Evolutionary conservation across 1,284 basidiomycete species (phyloP), one percentile per base, ranked within the genome.

Genomic region (Stereum hirsutum): DNA sequence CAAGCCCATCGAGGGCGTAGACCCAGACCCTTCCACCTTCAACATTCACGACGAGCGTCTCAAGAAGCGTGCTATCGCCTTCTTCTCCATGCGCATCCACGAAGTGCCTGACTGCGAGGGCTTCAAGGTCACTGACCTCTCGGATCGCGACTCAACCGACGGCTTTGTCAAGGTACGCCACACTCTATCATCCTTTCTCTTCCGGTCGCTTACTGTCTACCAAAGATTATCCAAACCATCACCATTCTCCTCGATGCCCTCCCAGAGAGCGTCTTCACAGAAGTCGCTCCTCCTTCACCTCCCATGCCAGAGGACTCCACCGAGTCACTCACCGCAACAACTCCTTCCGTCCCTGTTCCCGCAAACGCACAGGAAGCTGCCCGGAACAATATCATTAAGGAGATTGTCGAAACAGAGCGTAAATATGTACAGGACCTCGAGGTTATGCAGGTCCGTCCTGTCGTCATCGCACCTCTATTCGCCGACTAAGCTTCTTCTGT

Each of bases 361-460:
- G 59, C 69, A 24, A 78, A 70, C 54, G 73, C 74, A 15, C 72
- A 76, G 45, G 82, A 85, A 49, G 71, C 78, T 14, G 81, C 82
- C 17, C 73, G 89, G 26, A 80, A 78, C 51, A 83, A 89, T 52
- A 86, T 91, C 50, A 76, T 92, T 44, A 75, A 77, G 52, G 93
- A 96, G 63, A 81, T 95, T 52, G 78, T 96, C 41, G 89, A 92
- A 59, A 94, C 90, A 3, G 96, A 99, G 63, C 81, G 95, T 43
- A 97, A 96, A 68, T 99, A 95, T 62, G 95, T 99, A 14, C 89
- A 95, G 62, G 95, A 99, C 65, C 70, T 99, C 45, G 96, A 99
- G 63, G 84, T 94, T 56, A 84, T 99, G 74, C 92, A 95, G 78
- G 90, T 89, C 52, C 55, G 78, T 58, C 20, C 39, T 27, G 46